Base-by-base conservation (phyloP, 495 filamentous ascomycete species). In the Filosporella fistucella region DNA sequence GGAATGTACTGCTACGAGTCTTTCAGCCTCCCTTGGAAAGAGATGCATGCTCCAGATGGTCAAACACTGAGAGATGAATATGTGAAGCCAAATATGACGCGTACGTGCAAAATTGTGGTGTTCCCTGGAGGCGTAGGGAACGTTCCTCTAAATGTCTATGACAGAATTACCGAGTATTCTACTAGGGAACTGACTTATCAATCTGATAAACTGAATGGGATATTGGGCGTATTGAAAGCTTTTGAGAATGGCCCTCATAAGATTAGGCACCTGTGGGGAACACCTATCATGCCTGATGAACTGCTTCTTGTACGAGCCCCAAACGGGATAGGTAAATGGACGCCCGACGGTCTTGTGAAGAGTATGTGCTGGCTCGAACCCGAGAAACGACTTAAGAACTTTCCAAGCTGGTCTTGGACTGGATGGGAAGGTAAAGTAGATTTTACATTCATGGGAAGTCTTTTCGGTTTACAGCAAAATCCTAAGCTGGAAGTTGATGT, bases 361-460 rank as follows among this genome's bases (percentile, higher is more conserved):
- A 21, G 35, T 22, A 16, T 38, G 17, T 38, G 35, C 35, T 38
- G 35, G 35, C 35, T 21, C 16, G 23, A 21, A 21, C 23, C 35
- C 18, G 35, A 21, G 14, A 21, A 38, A 38, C 35, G 35, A 21
- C 35, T 16, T 13, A 4, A 16, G 23, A 21, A 21, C 2, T 38
- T 38, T n/a, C 35, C 35, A 4, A 38, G 35, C 23, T 38, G 35
- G 35, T 38, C 35, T 13, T 38, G 35, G 35, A 21, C 35, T 38
- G 35, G 35, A 16, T 38, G 35, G 35, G 13, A 12, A 16, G 13
- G 18, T 35, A 4, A 12, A 14, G 13, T n/a, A 4, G 4, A 17
- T 6, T 35, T 14, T n/a, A 35, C 6, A 4, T 35, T 35, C n/a
- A 35, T 35, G 13, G n/a, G n/a, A 12, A 35, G 33, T 35, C 33